phyloP scores from a whole-genome alignment of 2,329 filamentous ascomycete species.

The Nothophaeocryptopus gaeumannii region DNA sequence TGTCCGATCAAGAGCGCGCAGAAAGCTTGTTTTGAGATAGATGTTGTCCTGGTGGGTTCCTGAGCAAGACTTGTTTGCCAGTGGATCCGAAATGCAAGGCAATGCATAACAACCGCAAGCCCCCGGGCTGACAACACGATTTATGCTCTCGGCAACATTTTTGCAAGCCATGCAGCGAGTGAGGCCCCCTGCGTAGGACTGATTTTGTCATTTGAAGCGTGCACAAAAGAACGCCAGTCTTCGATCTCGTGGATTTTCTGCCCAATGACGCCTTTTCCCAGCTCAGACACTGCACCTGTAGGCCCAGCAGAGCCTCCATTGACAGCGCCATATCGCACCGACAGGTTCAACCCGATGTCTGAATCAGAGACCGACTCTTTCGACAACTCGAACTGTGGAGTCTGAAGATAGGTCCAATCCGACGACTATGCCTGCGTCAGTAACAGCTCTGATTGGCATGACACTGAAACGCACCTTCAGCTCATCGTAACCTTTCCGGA shows the following conservation, averaged over 20 bases:
- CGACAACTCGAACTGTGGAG: slow-evolving; percentile 67
- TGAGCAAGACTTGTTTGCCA: too few relatives aligned
- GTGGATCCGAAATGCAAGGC: too few relatives aligned
- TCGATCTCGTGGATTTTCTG: slow-evolving; percentile 51
- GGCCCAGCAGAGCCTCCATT: slow-evolving; percentile 42
- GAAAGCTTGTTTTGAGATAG: too few relatives aligned
- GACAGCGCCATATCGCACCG: slow-evolving; percentile 56
- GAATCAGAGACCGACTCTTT: slow-evolving; percentile 12
- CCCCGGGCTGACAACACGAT: too few relatives aligned
- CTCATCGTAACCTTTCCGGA: slow-evolving; percentile 62
- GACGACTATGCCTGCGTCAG: slow-evolving; percentile 51
- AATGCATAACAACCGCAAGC: too few relatives aligned
- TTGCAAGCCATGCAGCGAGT: too few relatives aligned
- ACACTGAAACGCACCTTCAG: slow-evolving; percentile 49
- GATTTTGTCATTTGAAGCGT: too few relatives aligned
- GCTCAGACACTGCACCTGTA: slow-evolving; percentile 7
- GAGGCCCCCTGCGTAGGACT: too few relatives aligned
- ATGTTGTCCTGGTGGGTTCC: too few relatives aligned
- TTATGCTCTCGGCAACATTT: too few relatives aligned
- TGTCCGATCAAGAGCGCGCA: too few relatives aligned
- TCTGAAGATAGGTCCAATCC: slow-evolving; percentile 81
- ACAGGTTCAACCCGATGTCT: slow-evolving; percentile 25
- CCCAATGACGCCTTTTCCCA: slow-evolving; percentile 26
- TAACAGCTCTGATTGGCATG: slow-evolving; percentile 3
- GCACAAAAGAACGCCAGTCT: slow-evolving; percentile 10